phyloP scores from a whole-genome alignment of 116 monocot species.

The Iris pallida region DNA sequence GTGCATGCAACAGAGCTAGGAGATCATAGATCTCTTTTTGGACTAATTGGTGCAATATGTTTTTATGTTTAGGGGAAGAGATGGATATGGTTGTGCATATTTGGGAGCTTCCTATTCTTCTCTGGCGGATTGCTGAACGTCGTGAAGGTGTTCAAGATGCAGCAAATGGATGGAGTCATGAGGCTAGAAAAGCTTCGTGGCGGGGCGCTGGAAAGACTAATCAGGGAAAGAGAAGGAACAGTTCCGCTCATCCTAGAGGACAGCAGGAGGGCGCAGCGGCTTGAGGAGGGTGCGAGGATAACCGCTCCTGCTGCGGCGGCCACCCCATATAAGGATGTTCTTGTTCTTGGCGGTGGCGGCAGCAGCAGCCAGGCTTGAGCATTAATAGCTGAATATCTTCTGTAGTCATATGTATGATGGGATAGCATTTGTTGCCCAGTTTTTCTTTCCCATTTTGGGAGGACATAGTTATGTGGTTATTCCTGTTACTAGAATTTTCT shows the following conservation, averaged over 20 bases:
- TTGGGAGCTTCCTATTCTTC: constrained; percentile 65
- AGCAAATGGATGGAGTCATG: constrained; percentile 45
- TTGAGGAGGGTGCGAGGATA: neutral
- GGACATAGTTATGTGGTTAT: no score
- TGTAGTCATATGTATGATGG: no score
- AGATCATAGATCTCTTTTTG: no score
- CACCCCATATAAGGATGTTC: constrained; percentile 22
- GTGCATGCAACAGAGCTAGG: no score
- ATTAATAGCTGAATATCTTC: no score
- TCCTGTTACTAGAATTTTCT: no score
- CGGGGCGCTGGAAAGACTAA: constrained; percentile 56
- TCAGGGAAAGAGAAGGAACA: constrained; percentile 46
- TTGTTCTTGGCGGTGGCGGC: constrained; percentile 25
- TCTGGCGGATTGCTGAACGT: constrained; percentile 62
- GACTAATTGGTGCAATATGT: neutral
- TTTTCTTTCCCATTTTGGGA: no score
- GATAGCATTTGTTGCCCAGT: no score
- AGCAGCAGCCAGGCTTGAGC: constrained; percentile 5
- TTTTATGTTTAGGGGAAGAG: constrained; percentile 40
- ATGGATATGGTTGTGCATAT: constrained; percentile 61
- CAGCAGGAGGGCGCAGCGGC: constrained; percentile 7
- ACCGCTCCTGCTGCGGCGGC: neutral
- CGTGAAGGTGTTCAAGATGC: constrained; percentile 85
- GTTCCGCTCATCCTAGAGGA: constrained; percentile 55
- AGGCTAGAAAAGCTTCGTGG: constrained; percentile 86